phyloP scores from a whole-genome alignment of 2,329 filamentous ascomycete species.

The Ophiostoma ulmi region DNA sequence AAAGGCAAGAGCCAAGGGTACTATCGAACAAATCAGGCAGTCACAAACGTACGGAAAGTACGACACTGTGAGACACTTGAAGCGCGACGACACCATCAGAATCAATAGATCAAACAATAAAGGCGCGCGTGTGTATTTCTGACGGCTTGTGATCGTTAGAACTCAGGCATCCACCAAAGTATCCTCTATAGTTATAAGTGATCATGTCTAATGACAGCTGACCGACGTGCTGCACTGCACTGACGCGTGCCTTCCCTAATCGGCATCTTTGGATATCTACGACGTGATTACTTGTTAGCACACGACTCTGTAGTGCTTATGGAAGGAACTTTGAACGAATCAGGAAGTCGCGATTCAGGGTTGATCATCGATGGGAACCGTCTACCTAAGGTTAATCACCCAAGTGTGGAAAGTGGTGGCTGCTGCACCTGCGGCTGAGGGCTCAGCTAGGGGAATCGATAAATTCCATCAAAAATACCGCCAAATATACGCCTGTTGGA shows the following conservation, averaged over 20 bases:
- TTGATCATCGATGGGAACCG: neutral
- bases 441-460: neutral
- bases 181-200: neutral
- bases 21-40: constrained; percentile 3
- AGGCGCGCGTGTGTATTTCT: neutral
- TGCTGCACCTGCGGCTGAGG: constrained; percentile 1
- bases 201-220: neutral
- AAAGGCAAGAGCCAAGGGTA: neutral
- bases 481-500: neutral
- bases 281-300: too few species aligned
- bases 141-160: neutral
- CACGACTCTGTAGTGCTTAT: neutral
- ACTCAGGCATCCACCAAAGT: neutral
- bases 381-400: neutral
- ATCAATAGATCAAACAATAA: neutral
- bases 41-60: neutral
- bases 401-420: neutral
- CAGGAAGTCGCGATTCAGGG: neutral
- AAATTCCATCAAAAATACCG: neutral
- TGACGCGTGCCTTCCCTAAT: constrained; percentile 15
- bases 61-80: neutral
- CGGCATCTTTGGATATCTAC: neutral
- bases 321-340: neutral
- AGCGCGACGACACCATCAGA: neutral
- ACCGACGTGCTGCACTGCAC: neutral